Conservation (phyloP, 1,139 yeast genomes). For the Geotrichum klebahnii region DNA sequence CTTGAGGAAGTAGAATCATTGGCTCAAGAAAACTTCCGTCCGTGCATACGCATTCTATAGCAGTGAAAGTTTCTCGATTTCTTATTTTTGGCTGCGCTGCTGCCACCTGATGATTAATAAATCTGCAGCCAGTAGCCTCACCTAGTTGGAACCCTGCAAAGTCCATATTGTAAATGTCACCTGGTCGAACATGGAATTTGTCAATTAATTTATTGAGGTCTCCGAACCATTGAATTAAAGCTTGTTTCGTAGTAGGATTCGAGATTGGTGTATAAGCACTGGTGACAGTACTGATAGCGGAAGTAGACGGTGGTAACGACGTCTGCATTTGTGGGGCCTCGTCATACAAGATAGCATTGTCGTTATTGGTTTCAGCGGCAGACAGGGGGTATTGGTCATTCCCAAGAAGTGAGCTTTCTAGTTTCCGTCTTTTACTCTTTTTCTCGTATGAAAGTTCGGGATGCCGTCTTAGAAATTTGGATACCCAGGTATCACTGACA, state of each 20-base stretch:
- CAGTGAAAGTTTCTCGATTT: no score
- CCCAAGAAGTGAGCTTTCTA: no score
- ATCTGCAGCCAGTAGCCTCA: background rate
- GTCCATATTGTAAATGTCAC: conserved; percentile 4
- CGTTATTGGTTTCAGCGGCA: no score
- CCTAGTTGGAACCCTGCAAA: background rate
- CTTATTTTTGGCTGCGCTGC: no score
- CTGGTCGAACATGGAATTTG: conserved; percentile 3
- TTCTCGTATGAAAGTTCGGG: conserved; percentile 11
- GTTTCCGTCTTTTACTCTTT: background rate
- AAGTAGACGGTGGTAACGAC: background rate
- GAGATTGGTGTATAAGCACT: background rate
- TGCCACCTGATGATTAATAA: background rate
- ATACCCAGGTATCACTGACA: conserved; percentile 14
- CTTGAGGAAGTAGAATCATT: background rate
- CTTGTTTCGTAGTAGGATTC: background rate
- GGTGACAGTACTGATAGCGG: background rate
- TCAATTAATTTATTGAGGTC: conserved; percentile 5
- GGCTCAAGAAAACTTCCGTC: conserved; percentile 2
- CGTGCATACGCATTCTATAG: conserved; percentile 7
- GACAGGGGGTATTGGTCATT: no score
- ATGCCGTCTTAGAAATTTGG: conserved; percentile 12
- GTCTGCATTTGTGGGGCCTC: no score
- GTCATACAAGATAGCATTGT: no score
- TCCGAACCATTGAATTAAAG: conserved; percentile 5